A percentile compares a stretch with the other conserved stretches of the same genome.
Evolutionary conservation across 176 grass and related monocot species (phyloP).

Genomic region (Ensete glaucum): DNA sequence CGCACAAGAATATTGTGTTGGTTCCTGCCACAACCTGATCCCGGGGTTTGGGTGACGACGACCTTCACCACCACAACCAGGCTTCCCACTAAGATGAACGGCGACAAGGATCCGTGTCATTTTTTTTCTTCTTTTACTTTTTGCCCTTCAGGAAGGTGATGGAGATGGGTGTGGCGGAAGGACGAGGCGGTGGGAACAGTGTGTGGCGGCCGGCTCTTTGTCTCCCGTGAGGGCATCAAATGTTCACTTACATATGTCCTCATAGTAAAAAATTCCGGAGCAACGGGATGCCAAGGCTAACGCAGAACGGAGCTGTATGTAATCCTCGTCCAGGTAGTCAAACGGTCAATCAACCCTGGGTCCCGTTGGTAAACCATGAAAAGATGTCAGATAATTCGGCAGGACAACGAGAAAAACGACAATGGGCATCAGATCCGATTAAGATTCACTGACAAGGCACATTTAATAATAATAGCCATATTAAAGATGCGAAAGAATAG

Average conservation of each 20-base stretch:
- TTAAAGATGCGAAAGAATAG: too few species aligned
- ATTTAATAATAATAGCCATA: not conserved
- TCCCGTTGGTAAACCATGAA: not conserved
- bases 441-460: not conserved
- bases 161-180: too few species aligned
- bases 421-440: not conserved
- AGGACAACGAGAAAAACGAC: not conserved
- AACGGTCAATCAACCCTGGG: not conserved
- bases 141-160: not conserved
- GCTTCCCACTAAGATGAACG: too few species aligned
- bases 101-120: not conserved
- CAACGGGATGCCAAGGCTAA: too few species aligned
- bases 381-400: not conserved
- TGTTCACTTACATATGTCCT: too few species aligned
- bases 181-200: too few species aligned
- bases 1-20: not conserved
- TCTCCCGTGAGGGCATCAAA: too few species aligned
- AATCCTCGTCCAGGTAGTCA: not conserved
- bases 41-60: too few species aligned
- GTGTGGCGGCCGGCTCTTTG: too few species aligned
- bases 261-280: too few species aligned
- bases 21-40: not conserved
- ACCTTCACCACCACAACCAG: too few species aligned
- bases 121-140: not conserved
- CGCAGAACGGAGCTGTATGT: too few species aligned